Percentiles rank a stretch among this genome's conserved stretches.
Conservation (phyloP, 1,284 basidiomycete species). For the Anthracocystis walkeri region DNA sequence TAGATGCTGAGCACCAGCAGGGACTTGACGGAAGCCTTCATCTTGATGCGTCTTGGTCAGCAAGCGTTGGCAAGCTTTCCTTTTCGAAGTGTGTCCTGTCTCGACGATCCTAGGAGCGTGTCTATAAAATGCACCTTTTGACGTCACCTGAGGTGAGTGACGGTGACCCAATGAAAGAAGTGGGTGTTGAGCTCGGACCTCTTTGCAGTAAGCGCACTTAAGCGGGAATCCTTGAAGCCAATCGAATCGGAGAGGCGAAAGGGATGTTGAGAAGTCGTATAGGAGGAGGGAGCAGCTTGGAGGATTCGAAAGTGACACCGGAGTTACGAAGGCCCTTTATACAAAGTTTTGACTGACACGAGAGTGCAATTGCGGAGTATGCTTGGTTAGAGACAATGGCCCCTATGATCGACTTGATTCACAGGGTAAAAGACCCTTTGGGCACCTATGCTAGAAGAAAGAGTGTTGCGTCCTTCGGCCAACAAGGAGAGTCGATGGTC, state of each 20-base stretch:
- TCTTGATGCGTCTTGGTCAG: neutral
- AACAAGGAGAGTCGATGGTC: constrained; percentile 2
- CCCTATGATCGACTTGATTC: neutral
- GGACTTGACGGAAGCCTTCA: constrained; percentile 32
- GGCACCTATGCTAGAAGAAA: neutral
- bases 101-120: neutral
- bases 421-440: neutral
- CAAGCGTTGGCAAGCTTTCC: no score
- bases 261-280: neutral
- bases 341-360: neutral
- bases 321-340: constrained; percentile 27
- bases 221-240: neutral
- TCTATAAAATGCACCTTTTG: neutral
- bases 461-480: neutral
- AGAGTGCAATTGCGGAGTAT: neutral
- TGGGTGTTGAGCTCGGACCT: neutral
- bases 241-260: neutral
- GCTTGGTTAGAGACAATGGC: neutral
- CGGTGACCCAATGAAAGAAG: neutral
- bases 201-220: neutral
- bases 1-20: constrained; percentile 41
- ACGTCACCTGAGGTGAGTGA: neutral
- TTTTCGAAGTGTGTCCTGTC: neutral
- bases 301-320: constrained; percentile 1
- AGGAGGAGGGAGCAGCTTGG: neutral